Evolutionary conservation across 495 filamentous ascomycete species (phyloP), one percentile per base, ranked within the genome.

Genomic region (Penicillium coprophilum): DNA sequence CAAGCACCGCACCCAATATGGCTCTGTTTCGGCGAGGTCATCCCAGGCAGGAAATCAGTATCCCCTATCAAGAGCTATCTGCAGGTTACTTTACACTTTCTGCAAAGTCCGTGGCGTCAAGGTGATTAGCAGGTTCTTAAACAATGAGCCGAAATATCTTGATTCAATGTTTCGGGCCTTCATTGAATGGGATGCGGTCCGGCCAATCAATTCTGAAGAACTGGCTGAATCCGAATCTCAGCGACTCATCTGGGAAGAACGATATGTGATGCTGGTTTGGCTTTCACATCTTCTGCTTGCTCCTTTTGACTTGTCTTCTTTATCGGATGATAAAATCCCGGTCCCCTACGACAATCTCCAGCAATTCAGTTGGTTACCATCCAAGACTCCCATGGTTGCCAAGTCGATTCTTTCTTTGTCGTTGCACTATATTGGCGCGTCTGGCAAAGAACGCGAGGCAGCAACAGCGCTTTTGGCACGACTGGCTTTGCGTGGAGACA

Each of bases 31-130:
- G 46, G 21, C 71, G 51, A 64, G 50, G 56, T 46, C 60, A 38
- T 69, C 54, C 63, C 75, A 45, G 60, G 67, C 56, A 53, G 70
- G 50, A 68, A 73, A 49, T 61, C 70, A 55, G 58, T 86, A 68
- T 53, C 79, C 88, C 0, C 70, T 91, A 6, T 82, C 85, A 13
- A 82, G 82, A 52, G 91, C 88, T 21, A 82, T 96, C 47, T 88
- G 85, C 68, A 82, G 78, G 57, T 72, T 97, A 13, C 73, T 99
- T 13, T 96, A 97, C 69, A 89, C 87, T 1, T 85, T 97, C 53
- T 97, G 91, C 80, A 99, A 99, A 69, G 85, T 97, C 53, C 83
- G 94, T 46, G 94, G 94, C 23, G 85, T 91, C 67, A 97, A 97
- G 64, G 87, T 97, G 19, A 89, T 97, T 57, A 85, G 87, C 50